A percentile compares a stretch with the other conserved stretches of the same genome.
Conservation (phyloP, 192 early-diverging fungal species). For the Thoreauomyces humboldtii region DNA sequence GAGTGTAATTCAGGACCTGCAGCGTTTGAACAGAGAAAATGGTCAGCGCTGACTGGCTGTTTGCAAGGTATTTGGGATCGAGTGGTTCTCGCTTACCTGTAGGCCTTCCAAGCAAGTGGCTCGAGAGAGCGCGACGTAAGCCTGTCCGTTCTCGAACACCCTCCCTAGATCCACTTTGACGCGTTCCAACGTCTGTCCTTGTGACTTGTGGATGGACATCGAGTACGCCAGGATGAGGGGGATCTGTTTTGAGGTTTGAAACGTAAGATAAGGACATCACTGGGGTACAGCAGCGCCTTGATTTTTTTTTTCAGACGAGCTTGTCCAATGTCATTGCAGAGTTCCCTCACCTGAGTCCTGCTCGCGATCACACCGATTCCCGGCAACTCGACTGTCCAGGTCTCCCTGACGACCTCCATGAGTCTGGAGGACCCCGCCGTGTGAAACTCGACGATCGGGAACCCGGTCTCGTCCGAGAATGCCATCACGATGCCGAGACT, state of each 20-base stretch:
- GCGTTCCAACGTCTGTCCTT: slow-evolving; percentile 48
- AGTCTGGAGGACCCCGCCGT: neutral
- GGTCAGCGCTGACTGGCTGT: too few species aligned
- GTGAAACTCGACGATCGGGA: slow-evolving; percentile 37
- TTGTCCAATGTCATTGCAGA: neutral
- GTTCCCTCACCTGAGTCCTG: slow-evolving; percentile 12
- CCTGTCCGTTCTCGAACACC: slow-evolving; percentile 52
- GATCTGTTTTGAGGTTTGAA: slow-evolving; percentile 7
- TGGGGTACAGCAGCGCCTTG: too few species aligned
- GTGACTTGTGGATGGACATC: slow-evolving; percentile 54
- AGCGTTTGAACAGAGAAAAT: too few species aligned
- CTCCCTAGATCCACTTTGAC: slow-evolving; percentile 44
- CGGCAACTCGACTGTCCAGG: slow-evolving; percentile 11
- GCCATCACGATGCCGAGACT: slow-evolving; percentile 33
- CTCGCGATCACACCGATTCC: slow-evolving; percentile 10
- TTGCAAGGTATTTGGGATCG: too few species aligned
- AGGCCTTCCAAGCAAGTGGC: slow-evolving; percentile 40
- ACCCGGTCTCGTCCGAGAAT: slow-evolving; percentile 25
- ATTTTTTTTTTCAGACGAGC: neutral
- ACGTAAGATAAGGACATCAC: too few species aligned
- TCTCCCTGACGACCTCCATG: slow-evolving; percentile 13
- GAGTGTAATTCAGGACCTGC: slow-evolving; percentile 30
- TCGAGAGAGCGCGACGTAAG: slow-evolving; percentile 52
- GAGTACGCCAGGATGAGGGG: slow-evolving; percentile 48
- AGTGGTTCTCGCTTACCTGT: slow-evolving; percentile 32